Conservation (phyloP, 148 eudicot genomes). For the Linanthus parryae region DNA sequence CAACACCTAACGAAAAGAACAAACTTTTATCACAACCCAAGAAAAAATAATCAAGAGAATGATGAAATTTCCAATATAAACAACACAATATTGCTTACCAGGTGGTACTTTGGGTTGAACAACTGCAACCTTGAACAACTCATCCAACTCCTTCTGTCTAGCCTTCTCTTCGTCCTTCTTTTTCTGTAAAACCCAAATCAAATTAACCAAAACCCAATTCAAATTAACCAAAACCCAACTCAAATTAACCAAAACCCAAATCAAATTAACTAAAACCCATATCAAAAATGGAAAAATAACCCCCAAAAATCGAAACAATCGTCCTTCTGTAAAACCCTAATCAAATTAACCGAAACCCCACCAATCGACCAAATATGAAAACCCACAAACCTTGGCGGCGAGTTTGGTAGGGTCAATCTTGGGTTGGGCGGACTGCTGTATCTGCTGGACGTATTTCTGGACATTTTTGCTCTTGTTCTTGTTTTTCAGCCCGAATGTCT, state of each 20-base stretch:
- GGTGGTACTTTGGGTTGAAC: constrained; percentile 71
- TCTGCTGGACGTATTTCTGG: constrained; percentile 63
- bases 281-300: not conserved
- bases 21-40: constrained; percentile 11
- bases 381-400: constrained; percentile 55
- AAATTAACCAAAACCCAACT: not conserved
- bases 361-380: too few relatives aligned
- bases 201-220: not conserved
- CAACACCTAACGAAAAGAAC: constrained; percentile 52
- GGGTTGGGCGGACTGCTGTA: constrained; percentile 42
- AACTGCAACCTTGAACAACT: constrained; percentile 66
- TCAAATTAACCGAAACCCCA: too few relatives aligned
- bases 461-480: constrained; percentile 69
- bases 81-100: too few relatives aligned
- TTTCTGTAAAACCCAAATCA: constrained; percentile 30
- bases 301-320: not conserved
- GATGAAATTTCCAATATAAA: too few relatives aligned
- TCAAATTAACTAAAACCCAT: not conserved
- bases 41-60: not conserved
- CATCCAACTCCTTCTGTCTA: constrained; percentile 67
- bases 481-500: constrained; percentile 73
- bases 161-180: constrained; percentile 74
- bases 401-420: constrained; percentile 49
- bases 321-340: too few relatives aligned
- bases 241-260: not conserved